These are phyloP conservation scores for Teratosphaeria pseudoeucalypti DNA, from an alignment of 2,329 filamentous ascomycete species.

Conservation along the genomic window DNA sequence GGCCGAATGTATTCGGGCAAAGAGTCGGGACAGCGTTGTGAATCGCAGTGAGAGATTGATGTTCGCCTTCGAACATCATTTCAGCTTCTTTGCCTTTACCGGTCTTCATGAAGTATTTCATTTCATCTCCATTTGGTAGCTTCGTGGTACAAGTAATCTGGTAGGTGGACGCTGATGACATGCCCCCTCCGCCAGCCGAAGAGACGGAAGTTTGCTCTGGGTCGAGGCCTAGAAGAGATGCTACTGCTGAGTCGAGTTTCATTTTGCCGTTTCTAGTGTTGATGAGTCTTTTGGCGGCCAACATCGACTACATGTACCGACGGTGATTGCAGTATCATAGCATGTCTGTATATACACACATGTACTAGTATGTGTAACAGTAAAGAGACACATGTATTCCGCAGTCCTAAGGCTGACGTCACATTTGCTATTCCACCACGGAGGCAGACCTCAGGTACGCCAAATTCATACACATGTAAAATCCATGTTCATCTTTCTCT, in stretches of 20 bases:
- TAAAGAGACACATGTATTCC: too few relatives aligned
- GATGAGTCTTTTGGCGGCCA: background rate
- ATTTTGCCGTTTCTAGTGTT: slow-evolving; percentile 19
- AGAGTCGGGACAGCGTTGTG: slow-evolving; percentile 60
- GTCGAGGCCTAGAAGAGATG: slow-evolving; percentile 50
- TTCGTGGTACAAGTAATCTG: slow-evolving; percentile 39
- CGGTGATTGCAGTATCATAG: too few relatives aligned
- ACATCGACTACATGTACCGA: background rate
- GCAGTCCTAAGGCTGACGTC: background rate
- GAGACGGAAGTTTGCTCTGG: slow-evolving; percentile 44
- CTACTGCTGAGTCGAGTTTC: slow-evolving; percentile 53
- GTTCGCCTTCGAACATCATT: slow-evolving; percentile 69
- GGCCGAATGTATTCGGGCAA: slow-evolving; percentile 64
- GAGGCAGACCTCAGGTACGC: too few relatives aligned
- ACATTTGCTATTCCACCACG: background rate
- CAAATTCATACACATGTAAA: too few relatives aligned
- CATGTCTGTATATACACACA: too few relatives aligned
- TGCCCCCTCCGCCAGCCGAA: slow-evolving; percentile 56
- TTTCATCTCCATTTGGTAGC: slow-evolving; percentile 38
- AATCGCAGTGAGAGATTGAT: slow-evolving; percentile 74
- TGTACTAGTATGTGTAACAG: too few relatives aligned
- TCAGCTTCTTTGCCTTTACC: slow-evolving; percentile 49
- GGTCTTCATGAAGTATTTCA: slow-evolving; percentile 63
- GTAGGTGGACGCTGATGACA: slow-evolving; percentile 52
- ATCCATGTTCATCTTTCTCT: too few relatives aligned